phyloP scores from a whole-genome alignment of 176 grass and related monocot genomes.

The Hsuehochloa calcarea region DNA sequence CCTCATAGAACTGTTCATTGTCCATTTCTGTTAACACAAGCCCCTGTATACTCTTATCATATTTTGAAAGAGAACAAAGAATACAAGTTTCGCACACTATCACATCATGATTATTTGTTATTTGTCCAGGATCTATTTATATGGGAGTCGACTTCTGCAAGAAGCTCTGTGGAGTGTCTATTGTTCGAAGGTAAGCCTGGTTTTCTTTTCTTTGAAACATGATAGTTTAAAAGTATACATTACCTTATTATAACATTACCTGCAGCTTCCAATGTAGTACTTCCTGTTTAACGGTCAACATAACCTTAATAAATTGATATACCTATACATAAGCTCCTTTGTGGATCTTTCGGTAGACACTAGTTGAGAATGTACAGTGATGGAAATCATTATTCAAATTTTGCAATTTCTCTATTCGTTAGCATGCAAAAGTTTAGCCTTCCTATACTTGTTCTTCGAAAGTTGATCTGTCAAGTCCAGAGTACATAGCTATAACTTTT shows the following conservation, averaged over 20 bases:
- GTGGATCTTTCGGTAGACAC: background rate
- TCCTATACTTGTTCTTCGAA: background rate
- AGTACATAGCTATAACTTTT: constrained; percentile 16
- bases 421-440: background rate
- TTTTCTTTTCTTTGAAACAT: constrained; percentile 9
- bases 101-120: constrained; percentile 7
- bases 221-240: background rate
- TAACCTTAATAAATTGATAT: background rate
- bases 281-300: background rate
- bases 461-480: background rate
- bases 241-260: background rate
- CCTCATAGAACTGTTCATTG: background rate
- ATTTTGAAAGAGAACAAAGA: background rate
- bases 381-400: background rate
- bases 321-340: background rate
- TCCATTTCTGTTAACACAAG: background rate
- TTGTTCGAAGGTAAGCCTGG: constrained; percentile 67
- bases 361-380: background rate
- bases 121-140: constrained; percentile 64
- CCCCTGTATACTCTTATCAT: background rate
- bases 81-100: background rate
- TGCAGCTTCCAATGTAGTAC: background rate
- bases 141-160: constrained; percentile 85
- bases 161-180: constrained; percentile 85
- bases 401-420: background rate